Evolutionary conservation across 768 basidiomycete genomes (phyloP), one percentile per base, ranked within the genome.

Genomic region (Serpula lacrymans): DNA sequence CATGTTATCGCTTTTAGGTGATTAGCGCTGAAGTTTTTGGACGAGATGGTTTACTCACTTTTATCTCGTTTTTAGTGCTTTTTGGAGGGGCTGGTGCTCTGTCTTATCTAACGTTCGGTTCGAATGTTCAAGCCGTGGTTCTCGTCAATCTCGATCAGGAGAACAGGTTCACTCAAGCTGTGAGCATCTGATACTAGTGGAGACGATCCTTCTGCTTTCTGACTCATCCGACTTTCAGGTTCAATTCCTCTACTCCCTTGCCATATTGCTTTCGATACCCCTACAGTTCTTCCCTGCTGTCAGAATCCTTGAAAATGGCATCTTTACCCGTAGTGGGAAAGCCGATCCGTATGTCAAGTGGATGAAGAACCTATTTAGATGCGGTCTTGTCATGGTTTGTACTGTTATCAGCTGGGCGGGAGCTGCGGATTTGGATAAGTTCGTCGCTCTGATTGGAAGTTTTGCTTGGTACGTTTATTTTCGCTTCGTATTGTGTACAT

Each of bases 201-300:
- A 1, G n/a, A 24, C 29, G 33, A 18, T 40, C 37, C 24, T 35
- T 11, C 22, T 29, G 39, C 25, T 29, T 42, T 16, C 35, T 21
- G 28, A 35, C 45, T 33, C 30, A 17, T 27, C 7, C 39, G 22
- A 25, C 16, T 24, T 29, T 4, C 38, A 84, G 82, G 80, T 87
- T 8, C 88, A 90, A 68, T 82, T 90, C 60, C 59, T 92, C 22
- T 92, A 96, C 65, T 84, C 90, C n/a, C 64, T 92, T 25, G 96
- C 94, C 10, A 98, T 98, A 64, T 67, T 90, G 47, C 77, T 92
- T 30, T 96, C 93, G 11, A 84, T 88, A 6, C 93, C 95, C 1
- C 78, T 98, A 1, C 94, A 98, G 63, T 82, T 97, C 41, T 97
- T 98, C 89, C 96, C 96, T 0, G 96, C 95, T 3, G 83, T 95